phyloP scores from a whole-genome alignment of 768 basidiomycete species.

The Pseudohyphozyma bogoriensis region DNA sequence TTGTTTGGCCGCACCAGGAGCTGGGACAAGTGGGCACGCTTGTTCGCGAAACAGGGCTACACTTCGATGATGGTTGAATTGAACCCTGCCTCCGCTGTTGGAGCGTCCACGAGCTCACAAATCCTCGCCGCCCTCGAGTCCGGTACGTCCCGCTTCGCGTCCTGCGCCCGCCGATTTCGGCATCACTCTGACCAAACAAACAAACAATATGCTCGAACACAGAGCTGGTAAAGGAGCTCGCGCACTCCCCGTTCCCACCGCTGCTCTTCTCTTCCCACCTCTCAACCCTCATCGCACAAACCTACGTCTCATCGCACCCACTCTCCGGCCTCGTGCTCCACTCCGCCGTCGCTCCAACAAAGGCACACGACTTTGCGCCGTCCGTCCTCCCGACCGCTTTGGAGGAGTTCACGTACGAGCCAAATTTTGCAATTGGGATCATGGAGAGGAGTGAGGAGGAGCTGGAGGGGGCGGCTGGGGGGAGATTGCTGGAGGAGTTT shows the following conservation, averaged over 20 bases:
- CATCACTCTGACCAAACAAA: not conserved
- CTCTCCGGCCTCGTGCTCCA: slow-evolving; percentile 53
- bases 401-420: slow-evolving; percentile 52
- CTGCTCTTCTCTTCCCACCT: slow-evolving; percentile 48
- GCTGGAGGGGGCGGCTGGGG: not conserved
- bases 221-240: slow-evolving; percentile 40
- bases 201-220: slow-evolving; percentile 42
- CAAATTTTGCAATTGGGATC: slow-evolving; percentile 53
- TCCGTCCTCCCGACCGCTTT: slow-evolving; percentile 35
- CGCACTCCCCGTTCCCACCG: slow-evolving; percentile 54
- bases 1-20: not conserved
- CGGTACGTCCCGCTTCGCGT: slow-evolving; percentile 5
- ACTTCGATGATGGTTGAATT: slow-evolving; percentile 21
- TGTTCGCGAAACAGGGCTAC: slow-evolving; percentile 17
- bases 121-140: slow-evolving; percentile 11
- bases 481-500: slow-evolving; percentile 12
- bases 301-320: slow-evolving; percentile 59
- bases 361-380: slow-evolving; percentile 36
- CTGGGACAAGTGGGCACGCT: slow-evolving; percentile 12
- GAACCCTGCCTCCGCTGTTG: not conserved
- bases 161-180: not conserved
- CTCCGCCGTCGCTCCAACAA: slow-evolving; percentile 45
- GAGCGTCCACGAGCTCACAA: not conserved
- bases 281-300: slow-evolving; percentile 52
- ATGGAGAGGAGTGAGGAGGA: too few relatives aligned